phyloP scores from a whole-genome alignment of 371 early-diverging fungal genomes.

The Mortierella sp. region DNA sequence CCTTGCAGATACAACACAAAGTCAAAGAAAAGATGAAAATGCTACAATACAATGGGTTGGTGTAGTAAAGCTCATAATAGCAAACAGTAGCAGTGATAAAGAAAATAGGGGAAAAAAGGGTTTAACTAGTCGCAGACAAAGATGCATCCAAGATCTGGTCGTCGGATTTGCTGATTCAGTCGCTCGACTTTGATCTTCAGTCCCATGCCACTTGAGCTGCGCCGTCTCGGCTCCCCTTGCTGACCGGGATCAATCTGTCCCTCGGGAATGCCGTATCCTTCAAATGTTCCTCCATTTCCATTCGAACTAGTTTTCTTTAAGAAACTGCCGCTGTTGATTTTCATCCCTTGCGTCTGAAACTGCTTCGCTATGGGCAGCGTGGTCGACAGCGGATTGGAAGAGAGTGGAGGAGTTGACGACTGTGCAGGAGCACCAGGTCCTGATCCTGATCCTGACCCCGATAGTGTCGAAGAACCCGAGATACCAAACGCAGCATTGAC shows the following conservation, averaged over 20 bases:
- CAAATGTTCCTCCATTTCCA: slow-evolving; percentile 24
- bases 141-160: slow-evolving; percentile 38
- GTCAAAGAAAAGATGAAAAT: too few species aligned
- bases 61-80: too few species aligned
- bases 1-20: too few species aligned
- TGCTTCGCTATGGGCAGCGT: too few species aligned
- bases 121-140: slow-evolving; percentile 36
- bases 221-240: slow-evolving; percentile 25
- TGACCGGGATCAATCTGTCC: slow-evolving; percentile 40
- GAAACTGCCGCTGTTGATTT: not conserved
- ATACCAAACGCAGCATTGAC: not conserved
- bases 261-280: slow-evolving; percentile 36
- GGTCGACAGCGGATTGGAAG: too few species aligned
- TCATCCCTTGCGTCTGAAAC: too few species aligned
- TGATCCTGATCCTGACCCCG: too few species aligned
- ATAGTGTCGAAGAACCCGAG: not conserved
- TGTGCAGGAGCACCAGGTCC: too few species aligned
- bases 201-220: slow-evolving; percentile 6
- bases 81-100: not conserved
- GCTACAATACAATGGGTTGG: too few species aligned
- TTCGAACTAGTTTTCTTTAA: slow-evolving; percentile 24
- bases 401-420: too few species aligned
- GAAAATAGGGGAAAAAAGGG: not conserved
- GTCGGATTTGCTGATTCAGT: slow-evolving; percentile 42
- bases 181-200: slow-evolving; percentile 24